phyloP scores from a whole-genome alignment of 768 basidiomycete species.

The Leccinum ochraceum region DNA sequence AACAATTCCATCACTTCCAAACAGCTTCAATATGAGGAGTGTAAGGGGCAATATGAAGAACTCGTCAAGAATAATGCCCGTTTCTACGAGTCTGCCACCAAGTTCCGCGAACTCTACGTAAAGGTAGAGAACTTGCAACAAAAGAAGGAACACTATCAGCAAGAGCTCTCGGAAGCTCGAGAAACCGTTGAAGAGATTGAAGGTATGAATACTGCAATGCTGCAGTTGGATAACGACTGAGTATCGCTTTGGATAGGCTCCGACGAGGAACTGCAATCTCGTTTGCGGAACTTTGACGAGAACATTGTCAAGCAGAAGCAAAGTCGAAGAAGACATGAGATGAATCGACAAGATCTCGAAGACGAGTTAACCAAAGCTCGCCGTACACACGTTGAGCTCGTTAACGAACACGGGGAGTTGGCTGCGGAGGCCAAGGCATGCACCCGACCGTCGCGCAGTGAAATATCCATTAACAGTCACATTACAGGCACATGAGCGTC shows the following conservation, averaged over 20 bases:
- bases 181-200: slow-evolving; percentile 66
- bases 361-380: slow-evolving; percentile 55
- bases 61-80: slow-evolving; percentile 69
- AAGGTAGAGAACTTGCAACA: slow-evolving; percentile 64
- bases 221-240: not conserved
- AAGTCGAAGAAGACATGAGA: slow-evolving; percentile 46
- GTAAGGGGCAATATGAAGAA: slow-evolving; percentile 63
- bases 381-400: slow-evolving; percentile 53
- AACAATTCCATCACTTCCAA: slow-evolving; percentile 64
- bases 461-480: not conserved
- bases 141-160: slow-evolving; percentile 59
- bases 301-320: slow-evolving; percentile 54
- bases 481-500: slow-evolving; percentile 68
- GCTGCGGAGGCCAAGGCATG: slow-evolving; percentile 71
- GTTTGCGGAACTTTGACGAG: slow-evolving; percentile 59
- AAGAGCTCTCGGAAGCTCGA: slow-evolving; percentile 61
- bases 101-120: slow-evolving; percentile 83
- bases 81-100: slow-evolving; percentile 81
- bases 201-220: slow-evolving; percentile 38
- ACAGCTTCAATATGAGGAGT: slow-evolving; percentile 71
- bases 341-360: slow-evolving; percentile 60
- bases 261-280: slow-evolving; percentile 66
- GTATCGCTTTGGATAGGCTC: slow-evolving; percentile 46
- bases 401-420: slow-evolving; percentile 66
- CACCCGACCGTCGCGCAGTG: not conserved